Percentiles rank a stretch among this genome's conserved stretches.
Evolutionary conservation across 768 basidiomycete species (phyloP).

Genomic region (Auriscalpium microsporum): DNA sequence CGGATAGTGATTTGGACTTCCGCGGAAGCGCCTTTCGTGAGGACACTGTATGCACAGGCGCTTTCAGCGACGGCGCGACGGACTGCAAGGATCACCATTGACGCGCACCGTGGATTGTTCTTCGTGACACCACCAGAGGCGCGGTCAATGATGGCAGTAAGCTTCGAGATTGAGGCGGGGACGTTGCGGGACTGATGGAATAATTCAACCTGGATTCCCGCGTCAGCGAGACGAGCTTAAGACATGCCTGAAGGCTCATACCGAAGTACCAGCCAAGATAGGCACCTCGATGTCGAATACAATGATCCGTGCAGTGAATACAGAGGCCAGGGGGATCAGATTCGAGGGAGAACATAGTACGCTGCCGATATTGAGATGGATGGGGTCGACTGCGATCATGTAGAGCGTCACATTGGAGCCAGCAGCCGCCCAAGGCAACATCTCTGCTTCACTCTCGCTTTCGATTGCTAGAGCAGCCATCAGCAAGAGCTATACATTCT

Average conservation of each 20-base stretch:
- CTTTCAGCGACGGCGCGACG: too few species aligned
- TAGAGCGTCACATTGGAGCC: slow-evolving; percentile 86
- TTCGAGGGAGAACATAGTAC: slow-evolving; percentile 75
- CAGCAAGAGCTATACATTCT: not conserved
- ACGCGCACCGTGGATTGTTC: slow-evolving; percentile 64
- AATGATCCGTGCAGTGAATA: slow-evolving; percentile 82
- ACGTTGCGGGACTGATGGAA: slow-evolving; percentile 93
- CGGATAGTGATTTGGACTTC: slow-evolving; percentile 79
- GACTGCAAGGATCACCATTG: not conserved
- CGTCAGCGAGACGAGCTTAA: not conserved
- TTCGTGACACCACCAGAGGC: slow-evolving; percentile 65
- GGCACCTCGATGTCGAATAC: slow-evolving; percentile 90
- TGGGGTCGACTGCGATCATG: slow-evolving; percentile 75
- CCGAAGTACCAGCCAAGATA: slow-evolving; percentile 79
- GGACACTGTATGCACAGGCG: slow-evolving; percentile 42
- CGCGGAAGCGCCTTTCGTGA: slow-evolving; percentile 80
- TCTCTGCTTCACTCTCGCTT: slow-evolving; percentile 51
- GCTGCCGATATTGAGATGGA: slow-evolving; percentile 79
- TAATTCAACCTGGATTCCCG: slow-evolving; percentile 56
- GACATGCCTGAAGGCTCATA: slow-evolving; percentile 25
- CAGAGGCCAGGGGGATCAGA: slow-evolving; percentile 65
- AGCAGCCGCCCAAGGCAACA: slow-evolving; percentile 79
- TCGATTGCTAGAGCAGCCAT: slow-evolving; percentile 58
- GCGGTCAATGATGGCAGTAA: slow-evolving; percentile 75
- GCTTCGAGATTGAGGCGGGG: slow-evolving; percentile 78